A percentile compares a stretch with the other conserved stretches of the same genome.
Conservation (phyloP, 192 early-diverging fungal genomes). For the Allomyces arbusculus region DNA sequence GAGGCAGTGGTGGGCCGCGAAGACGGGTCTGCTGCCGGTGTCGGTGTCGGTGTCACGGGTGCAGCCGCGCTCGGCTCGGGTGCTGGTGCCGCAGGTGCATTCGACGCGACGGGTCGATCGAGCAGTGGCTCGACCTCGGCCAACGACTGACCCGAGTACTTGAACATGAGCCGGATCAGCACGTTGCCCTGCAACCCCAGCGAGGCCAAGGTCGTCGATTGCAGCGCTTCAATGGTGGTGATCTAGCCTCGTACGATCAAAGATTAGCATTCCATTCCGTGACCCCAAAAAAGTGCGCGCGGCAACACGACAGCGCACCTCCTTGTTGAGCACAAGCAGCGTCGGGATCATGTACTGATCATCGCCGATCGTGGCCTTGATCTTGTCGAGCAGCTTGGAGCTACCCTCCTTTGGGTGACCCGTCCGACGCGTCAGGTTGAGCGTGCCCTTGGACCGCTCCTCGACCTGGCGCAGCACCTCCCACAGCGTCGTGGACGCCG, state of each 20-base stretch:
- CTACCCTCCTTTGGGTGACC: constrained; percentile 11
- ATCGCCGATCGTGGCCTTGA: constrained; percentile 7
- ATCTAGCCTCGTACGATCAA: too few species aligned
- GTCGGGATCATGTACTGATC: constrained; percentile 5
- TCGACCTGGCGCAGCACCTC: constrained; percentile 39
- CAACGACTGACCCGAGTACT: constrained; percentile 21
- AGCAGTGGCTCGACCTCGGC: constrained; percentile 16
- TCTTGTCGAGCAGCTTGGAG: constrained; percentile 13
- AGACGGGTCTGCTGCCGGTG: constrained; percentile 1
- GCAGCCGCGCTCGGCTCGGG: constrained; percentile 4
- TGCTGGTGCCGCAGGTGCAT: too few species aligned
- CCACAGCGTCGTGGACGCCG: constrained; percentile 42
- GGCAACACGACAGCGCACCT: constrained; percentile 16
- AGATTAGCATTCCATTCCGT: too few species aligned
- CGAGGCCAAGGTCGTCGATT: constrained; percentile 43
- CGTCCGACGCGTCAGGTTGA: constrained; percentile 31
- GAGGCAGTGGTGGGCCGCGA: not conserved
- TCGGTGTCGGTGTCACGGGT: constrained; percentile 1
- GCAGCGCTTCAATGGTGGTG: constrained; percentile 27
- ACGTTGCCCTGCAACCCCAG: constrained; percentile 50
- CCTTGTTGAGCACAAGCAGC: constrained; percentile 12
- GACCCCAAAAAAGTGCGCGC: too few species aligned
- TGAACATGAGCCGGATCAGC: constrained; percentile 48
- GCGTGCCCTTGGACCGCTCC: constrained; percentile 13
- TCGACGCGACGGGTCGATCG: too few species aligned